Evolutionary conservation across 192 early-diverging fungal species (phyloP).

Genomic region (Obelidium mucronatum): DNA sequence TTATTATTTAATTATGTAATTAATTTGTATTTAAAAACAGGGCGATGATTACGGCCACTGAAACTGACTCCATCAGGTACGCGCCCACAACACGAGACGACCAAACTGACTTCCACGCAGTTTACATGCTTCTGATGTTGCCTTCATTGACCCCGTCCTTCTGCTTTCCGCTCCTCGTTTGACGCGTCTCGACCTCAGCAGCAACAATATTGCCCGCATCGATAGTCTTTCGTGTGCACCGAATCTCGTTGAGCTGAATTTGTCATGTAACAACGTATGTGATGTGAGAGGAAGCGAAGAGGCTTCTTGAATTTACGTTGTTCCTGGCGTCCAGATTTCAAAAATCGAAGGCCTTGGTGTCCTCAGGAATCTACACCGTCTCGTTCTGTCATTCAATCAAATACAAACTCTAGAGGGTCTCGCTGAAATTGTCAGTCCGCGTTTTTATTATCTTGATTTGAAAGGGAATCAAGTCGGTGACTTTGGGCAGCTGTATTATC

Average conservation of each 20-base stretch:
- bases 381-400: slow-evolving; percentile 56
- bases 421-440: not conserved
- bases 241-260: slow-evolving; percentile 47
- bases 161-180: slow-evolving; percentile 23
- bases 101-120: too few species aligned
- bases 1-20: slow-evolving; percentile 11
- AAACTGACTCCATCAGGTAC: too few species aligned
- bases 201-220: slow-evolving; percentile 45
- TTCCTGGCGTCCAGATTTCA: slow-evolving; percentile 38
- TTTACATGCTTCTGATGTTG: slow-evolving; percentile 41
- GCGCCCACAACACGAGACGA: too few species aligned
- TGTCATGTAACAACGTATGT: slow-evolving; percentile 53
- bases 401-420: slow-evolving; percentile 48
- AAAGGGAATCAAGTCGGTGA: slow-evolving; percentile 51
- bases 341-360: slow-evolving; percentile 36
- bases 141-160: slow-evolving; percentile 20
- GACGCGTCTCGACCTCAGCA: slow-evolving; percentile 44
- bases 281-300: too few species aligned
- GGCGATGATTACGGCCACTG: too few species aligned
- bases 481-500: slow-evolving; percentile 37
- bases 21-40: not conserved
- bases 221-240: slow-evolving; percentile 27
- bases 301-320: too few species aligned
- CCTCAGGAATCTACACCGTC: slow-evolving; percentile 28
- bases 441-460: slow-evolving; percentile 47